These are phyloP conservation scores for Myotisia sp. DNA, from an alignment of 2,329 filamentous ascomycete species.

Conservation along the genomic window DNA sequence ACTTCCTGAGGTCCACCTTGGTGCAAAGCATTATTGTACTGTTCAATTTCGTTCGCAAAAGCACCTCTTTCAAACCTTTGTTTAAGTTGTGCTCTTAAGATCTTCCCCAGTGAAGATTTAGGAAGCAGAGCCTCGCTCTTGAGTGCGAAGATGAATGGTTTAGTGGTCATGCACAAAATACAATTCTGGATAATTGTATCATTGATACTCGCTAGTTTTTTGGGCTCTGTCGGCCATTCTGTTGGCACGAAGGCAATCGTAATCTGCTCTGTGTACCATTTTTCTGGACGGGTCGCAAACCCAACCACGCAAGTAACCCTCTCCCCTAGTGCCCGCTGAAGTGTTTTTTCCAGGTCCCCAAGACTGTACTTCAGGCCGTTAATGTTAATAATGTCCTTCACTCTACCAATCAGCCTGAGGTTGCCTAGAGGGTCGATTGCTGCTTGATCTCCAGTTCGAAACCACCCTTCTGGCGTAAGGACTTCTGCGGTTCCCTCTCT, in stretches of 20 bases:
- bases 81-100: slow-evolving; percentile 27
- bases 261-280: slow-evolving; percentile 30
- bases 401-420: slow-evolving; percentile 27
- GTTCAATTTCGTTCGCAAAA: slow-evolving; percentile 12
- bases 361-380: slow-evolving; percentile 34
- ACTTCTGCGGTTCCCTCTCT: slow-evolving; percentile 10
- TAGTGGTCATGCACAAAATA: slow-evolving; percentile 7
- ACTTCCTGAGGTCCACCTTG: too few relatives aligned
- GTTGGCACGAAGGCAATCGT: slow-evolving; percentile 28
- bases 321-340: slow-evolving; percentile 22
- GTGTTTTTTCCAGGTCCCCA: slow-evolving; percentile 25
- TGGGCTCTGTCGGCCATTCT: slow-evolving; percentile 15
- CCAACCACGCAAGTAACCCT: slow-evolving; percentile 19
- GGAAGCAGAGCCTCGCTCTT: slow-evolving; percentile 13
- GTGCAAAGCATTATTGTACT: too few relatives aligned
- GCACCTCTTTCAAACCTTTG: slow-evolving; percentile 18
- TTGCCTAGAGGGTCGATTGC: slow-evolving; percentile 23
- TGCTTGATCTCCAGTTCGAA: slow-evolving; percentile 15
- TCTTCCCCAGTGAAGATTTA: slow-evolving; percentile 30
- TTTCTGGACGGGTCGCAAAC: slow-evolving; percentile 25
- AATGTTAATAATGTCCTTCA: slow-evolving; percentile 34
- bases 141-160: slow-evolving; percentile 19
- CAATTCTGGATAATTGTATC: slow-evolving; percentile 15
- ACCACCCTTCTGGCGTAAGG: slow-evolving; percentile 16
- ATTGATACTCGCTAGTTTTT: slow-evolving; percentile 12